phyloP scores from a whole-genome alignment of 805 yeast species.

The Citeromyces matritensis region DNA sequence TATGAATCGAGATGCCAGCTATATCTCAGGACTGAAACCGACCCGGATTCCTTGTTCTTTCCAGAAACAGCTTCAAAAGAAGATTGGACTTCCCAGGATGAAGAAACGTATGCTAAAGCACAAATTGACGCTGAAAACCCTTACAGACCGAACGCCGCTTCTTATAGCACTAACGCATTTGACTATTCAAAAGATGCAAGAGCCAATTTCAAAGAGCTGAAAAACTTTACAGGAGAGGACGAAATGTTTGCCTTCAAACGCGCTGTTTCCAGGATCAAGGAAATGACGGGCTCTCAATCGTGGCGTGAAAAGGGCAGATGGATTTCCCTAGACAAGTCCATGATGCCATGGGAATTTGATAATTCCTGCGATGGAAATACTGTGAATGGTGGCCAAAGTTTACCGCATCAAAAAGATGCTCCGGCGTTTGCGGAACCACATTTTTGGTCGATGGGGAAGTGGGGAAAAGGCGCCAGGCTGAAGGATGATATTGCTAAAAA shows the following conservation, averaged over 20 bases:
- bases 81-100: conserved; percentile 23
- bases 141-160: conserved; percentile 52
- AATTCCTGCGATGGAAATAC: conserved; percentile 2
- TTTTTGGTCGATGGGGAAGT: conserved; percentile 56
- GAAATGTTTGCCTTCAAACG: conserved; percentile 61
- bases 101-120: conserved; percentile 58
- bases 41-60: conserved; percentile 42
- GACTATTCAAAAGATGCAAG: conserved; percentile 23
- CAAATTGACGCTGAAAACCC: conserved; percentile 45
- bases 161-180: too few relatives aligned
- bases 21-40: conserved; percentile 32
- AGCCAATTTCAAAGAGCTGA: conserved; percentile 27
- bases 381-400: background rate
- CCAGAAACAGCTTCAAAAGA: conserved; percentile 25
- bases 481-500: conserved; percentile 38
- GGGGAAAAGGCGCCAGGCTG: conserved; percentile 35
- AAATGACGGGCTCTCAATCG: conserved; percentile 13
- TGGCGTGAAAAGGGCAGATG: conserved; percentile 39
- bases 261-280: conserved; percentile 48
- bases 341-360: conserved; percentile 43
- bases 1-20: conserved; percentile 55
- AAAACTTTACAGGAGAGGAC: conserved; percentile 63
- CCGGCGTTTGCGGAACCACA: conserved; percentile 29
- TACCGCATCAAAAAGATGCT: conserved; percentile 8
- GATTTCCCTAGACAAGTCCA: conserved; percentile 33